phyloP scores from a whole-genome alignment of 176 grass and related monocot species.

The Cenchrus purpureus region DNA sequence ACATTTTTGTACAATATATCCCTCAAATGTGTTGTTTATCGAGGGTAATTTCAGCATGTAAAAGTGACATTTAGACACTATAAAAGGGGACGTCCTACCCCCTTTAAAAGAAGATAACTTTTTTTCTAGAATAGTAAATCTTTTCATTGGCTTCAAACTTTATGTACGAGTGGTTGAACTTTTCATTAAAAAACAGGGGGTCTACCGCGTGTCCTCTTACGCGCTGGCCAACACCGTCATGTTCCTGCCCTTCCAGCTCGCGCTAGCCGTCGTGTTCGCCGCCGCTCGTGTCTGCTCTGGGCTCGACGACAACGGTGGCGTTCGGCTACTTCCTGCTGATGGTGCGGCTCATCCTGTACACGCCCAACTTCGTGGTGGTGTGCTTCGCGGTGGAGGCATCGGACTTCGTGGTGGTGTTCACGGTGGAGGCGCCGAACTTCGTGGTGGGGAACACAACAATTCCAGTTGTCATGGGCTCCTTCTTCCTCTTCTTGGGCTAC shows the following conservation, averaged over 20 bases:
- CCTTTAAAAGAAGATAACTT: too few species aligned
- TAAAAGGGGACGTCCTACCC: too few species aligned
- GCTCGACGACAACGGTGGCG: slow-evolving; percentile 13
- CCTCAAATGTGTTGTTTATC: too few species aligned
- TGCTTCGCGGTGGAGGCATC: slow-evolving; percentile 31
- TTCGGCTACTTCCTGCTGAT: slow-evolving; percentile 34
- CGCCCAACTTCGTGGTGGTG: slow-evolving; percentile 24
- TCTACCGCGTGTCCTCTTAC: slow-evolving; percentile 28
- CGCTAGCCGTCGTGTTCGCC: slow-evolving; percentile 18
- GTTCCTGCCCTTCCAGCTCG: slow-evolving; percentile 37
- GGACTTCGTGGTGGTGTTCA: background rate
- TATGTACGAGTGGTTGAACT: too few species aligned
- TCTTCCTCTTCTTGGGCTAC: slow-evolving; percentile 44
- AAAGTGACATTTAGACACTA: too few species aligned
- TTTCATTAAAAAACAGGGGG: background rate
- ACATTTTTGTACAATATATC: too few species aligned
- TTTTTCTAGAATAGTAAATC: too few species aligned
- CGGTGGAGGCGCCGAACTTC: background rate
- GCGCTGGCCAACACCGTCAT: slow-evolving; percentile 26
- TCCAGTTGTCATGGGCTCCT: slow-evolving; percentile 35
- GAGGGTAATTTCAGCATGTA: too few species aligned
- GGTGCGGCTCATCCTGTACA: slow-evolving; percentile 35
- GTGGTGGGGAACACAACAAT: slow-evolving; percentile 31
- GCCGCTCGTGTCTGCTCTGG: too few species aligned
- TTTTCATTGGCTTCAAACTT: too few species aligned